Evolutionary conservation across 176 grass and related monocot genomes (phyloP).

Genomic region (Aegilops umbellulata): DNA sequence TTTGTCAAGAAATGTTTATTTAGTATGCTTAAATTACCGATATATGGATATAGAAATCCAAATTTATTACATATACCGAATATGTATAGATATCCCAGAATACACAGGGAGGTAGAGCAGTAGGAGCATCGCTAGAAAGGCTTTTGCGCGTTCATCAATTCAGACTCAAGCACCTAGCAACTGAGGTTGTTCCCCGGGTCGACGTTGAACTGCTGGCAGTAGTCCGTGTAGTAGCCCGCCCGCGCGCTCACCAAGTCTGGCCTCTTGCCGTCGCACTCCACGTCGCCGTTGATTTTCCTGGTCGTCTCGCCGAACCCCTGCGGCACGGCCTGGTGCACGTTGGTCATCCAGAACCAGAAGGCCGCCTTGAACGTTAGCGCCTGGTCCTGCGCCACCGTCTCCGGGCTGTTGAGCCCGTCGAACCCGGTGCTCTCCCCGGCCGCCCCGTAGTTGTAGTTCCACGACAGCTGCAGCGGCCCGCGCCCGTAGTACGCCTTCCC

Average conservation of each 20-base stretch:
- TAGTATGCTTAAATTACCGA: too few relatives aligned
- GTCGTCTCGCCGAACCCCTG: conserved; percentile 58
- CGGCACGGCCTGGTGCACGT: conserved; percentile 42
- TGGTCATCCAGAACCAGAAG: conserved; percentile 77
- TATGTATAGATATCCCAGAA: not conserved
- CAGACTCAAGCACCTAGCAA: not conserved
- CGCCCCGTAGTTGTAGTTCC: conserved; percentile 87
- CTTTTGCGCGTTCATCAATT: not conserved
- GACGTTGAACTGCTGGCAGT: conserved; percentile 21
- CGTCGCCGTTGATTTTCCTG: conserved; percentile 36
- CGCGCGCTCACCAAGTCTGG: not conserved
- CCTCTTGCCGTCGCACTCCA: not conserved
- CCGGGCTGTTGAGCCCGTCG: conserved; percentile 54
- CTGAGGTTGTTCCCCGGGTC: conserved; percentile 9
- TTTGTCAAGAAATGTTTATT: too few relatives aligned
- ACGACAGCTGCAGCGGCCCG: conserved; percentile 60
- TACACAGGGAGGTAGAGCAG: not conserved
- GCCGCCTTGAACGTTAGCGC: conserved; percentile 60
- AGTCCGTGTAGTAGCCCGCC: conserved; percentile 20
- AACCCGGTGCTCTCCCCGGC: conserved; percentile 51
- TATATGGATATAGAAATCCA: not conserved
- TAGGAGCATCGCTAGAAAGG: not conserved
- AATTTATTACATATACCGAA: not conserved
- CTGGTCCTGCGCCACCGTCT: conserved; percentile 55
- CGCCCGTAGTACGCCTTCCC: conserved; percentile 66